Base-by-base conservation (phyloP, 1,284 basidiomycete genomes). In the Fistulinella cinereoalba region DNA sequence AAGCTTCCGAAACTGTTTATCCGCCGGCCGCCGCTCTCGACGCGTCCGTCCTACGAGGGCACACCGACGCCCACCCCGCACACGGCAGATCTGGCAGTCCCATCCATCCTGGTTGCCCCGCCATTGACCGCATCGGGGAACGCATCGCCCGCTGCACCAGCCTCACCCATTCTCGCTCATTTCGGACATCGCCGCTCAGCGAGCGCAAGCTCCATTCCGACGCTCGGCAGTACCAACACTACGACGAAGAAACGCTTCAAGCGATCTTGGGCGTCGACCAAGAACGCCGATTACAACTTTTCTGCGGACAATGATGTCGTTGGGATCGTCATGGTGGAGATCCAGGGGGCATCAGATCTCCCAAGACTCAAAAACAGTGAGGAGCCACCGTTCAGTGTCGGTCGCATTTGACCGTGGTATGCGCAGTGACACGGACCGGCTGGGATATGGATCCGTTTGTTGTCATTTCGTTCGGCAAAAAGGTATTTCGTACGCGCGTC, bases 381-480 rank as follows among this genome's bases (percentile, higher is more conserved):
- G 88, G 78, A 12, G 29, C 45, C 33, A 45, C 44, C 27, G 23
- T n/a, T n/a, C n/a, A n/a, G n/a, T n/a, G n/a, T 25, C 27, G 16
- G n/a, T 32, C n/a, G 40, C 34, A 13, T 12, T 22, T 29, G 19
- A 25, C 5, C 21, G 32, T 50, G 44, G 44, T 25, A 9, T 48
- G 24, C 37, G 12, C 51, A 89, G 88, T 91, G 79, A 91, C 85
- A 3, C 79, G 87, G 3, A 88, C 81, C 0, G 88, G 88, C 0
- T 94, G 85, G 80, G 95, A 98, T 63, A 98, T 98, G 94, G 94
- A 99, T 60, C 94, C 94, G 0, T 98, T 97, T 60, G 89, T 93
- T 13, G 93, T 99, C 54, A 81, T 95, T 54, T 94, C 92, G 3
- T 98, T 99, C 56, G 91, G 94, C 29, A 95, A 96, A 70, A 97